Percentiles rank a stretch among this genome's conserved stretches.
Evolutionary conservation across 768 basidiomycete species (phyloP).

Genomic region (Tulasnella sp.): DNA sequence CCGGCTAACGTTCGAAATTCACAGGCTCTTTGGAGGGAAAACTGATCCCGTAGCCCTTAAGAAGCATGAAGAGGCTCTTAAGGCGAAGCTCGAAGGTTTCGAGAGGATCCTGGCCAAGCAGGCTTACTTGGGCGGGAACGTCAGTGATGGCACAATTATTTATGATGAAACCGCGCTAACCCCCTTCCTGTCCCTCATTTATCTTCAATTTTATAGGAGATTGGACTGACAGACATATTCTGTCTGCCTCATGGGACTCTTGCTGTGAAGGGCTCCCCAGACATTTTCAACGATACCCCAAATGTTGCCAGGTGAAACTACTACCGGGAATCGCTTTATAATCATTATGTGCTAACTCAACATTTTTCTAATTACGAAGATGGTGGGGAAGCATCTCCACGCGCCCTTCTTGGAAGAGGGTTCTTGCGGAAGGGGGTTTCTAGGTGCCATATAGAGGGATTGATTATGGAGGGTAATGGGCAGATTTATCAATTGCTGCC

Average conservation of each 20-base stretch:
- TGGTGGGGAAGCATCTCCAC: conserved; percentile 4
- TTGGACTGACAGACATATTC: conserved; percentile 2
- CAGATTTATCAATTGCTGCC: no score
- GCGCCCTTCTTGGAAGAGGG: conserved; percentile 9
- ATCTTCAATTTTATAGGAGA: background rate
- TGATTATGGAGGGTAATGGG: no score
- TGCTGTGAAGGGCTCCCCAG: background rate
- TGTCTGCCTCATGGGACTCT: conserved; percentile 1
- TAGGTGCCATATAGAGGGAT: no score
- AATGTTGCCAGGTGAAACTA: background rate
- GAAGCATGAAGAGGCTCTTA: background rate
- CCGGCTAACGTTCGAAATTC: no score
- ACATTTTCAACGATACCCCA: background rate
- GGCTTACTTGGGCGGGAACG: background rate
- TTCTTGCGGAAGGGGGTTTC: no score
- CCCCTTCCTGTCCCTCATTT: background rate
- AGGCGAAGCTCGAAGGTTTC: background rate
- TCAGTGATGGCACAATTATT: background rate
- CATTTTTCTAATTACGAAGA: background rate
- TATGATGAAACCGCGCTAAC: background rate
- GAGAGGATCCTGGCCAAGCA: conserved; percentile 6
- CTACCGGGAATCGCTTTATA: background rate
- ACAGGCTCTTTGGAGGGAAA: background rate
- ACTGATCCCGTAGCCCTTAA: background rate
- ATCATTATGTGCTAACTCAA: background rate